These are phyloP conservation scores for Euphorbia peplus DNA, from an alignment of 345 rosid genomes.

Conservation along the genomic window DNA sequence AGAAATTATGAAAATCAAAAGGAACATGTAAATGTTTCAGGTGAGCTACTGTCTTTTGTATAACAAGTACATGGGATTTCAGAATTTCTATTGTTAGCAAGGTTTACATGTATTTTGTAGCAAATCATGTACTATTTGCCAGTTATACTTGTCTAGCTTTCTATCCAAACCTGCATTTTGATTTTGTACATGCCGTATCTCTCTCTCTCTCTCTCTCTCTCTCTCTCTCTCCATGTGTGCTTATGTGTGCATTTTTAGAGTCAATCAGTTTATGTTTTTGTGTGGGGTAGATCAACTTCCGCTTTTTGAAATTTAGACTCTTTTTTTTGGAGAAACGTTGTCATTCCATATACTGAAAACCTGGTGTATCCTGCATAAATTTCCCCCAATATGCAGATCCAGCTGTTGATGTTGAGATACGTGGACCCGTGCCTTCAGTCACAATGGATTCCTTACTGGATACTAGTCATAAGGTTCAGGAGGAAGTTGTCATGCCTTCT, in stretches of 20 bases:
- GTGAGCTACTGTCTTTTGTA: slow-evolving; percentile 29
- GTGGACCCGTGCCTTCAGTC: slow-evolving; percentile 19
- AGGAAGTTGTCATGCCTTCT: slow-evolving; percentile 21
- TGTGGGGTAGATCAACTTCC: not conserved
- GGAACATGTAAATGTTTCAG: slow-evolving; percentile 34
- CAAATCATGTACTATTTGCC: not conserved
- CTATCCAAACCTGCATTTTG: not conserved
- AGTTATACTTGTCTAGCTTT: not conserved
- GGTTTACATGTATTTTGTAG: too few relatives aligned
- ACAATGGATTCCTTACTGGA: slow-evolving; percentile 8
- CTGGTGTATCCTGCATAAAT: not conserved
- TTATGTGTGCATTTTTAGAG: not conserved
- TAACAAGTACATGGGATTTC: not conserved
- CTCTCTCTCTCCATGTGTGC: not conserved
- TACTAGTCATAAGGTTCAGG: slow-evolving; percentile 19
- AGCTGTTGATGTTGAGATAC: slow-evolving; percentile 12
- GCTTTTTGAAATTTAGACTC: not conserved
- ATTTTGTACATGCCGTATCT: not conserved
- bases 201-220: not conserved
- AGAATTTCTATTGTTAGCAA: not conserved
- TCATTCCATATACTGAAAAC: not conserved
- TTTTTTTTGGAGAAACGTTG: not conserved
- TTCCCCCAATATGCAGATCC: slow-evolving; percentile 20
- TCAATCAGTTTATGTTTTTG: not conserved
- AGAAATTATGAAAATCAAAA: slow-evolving; percentile 32